Evolutionary conservation across 768 basidiomycete genomes (phyloP).

Genomic region (Trametes gibbosa): DNA sequence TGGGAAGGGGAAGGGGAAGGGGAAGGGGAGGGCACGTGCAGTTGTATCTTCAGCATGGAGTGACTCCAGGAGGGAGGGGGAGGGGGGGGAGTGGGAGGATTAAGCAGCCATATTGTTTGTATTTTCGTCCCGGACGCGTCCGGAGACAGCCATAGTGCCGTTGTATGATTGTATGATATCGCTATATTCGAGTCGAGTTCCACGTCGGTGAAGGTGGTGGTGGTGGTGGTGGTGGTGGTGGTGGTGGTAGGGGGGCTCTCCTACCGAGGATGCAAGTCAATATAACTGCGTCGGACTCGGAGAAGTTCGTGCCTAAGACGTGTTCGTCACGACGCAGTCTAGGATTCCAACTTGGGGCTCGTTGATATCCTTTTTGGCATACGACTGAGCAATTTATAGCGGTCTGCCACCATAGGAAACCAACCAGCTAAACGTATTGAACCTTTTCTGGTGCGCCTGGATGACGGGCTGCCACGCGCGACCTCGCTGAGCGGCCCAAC

Average conservation of each 20-base stretch:
- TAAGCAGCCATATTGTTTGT: conserved; percentile 5
- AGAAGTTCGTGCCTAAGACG: no score
- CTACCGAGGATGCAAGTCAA: no score
- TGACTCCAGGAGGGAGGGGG: neutral
- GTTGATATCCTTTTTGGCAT: no score
- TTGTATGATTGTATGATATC: neutral
- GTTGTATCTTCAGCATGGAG: neutral
- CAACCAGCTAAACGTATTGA: no score
- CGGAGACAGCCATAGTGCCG: conserved; percentile 1
- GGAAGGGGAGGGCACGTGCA: neutral
- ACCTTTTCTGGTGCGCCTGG: no score
- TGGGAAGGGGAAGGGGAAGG: neutral
- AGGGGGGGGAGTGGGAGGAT: neutral
- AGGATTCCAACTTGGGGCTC: no score
- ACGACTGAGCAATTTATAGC: no score
- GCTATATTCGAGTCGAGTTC: neutral
- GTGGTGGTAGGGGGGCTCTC: neutral
- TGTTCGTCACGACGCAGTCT: no score
- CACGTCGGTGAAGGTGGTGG: neutral
- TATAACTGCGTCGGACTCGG: no score
- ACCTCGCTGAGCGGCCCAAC: no score
- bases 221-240: neutral
- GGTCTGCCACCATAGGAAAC: no score
- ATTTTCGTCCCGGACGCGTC: conserved; percentile 15
- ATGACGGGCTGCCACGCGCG: no score